Evolutionary conservation across 1,139 yeast species (phyloP).

Genomic region (Yamadazyma aaseri): DNA sequence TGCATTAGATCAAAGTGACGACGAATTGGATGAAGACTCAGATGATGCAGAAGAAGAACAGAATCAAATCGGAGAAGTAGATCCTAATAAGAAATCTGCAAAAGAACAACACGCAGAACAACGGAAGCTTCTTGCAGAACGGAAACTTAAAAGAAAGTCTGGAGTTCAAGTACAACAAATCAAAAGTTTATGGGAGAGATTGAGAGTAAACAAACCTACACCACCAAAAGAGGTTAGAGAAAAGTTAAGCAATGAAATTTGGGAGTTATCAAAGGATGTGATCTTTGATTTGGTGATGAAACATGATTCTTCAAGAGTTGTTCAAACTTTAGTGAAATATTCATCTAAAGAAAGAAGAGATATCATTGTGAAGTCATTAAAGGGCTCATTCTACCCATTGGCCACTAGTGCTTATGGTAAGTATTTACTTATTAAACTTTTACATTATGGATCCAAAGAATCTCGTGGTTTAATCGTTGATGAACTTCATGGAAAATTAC

Average conservation of each 20-base stretch:
- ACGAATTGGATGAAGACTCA: slow-evolving; percentile 18
- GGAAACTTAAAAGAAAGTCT: slow-evolving; percentile 83
- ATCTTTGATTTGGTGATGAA: slow-evolving; percentile 84
- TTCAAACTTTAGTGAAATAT: slow-evolving; percentile 88
- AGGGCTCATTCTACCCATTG: slow-evolving; percentile 74
- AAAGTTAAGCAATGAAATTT: slow-evolving; percentile 77
- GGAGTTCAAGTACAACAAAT: slow-evolving; percentile 85
- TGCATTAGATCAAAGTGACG: slow-evolving; percentile 19
- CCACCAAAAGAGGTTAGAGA: slow-evolving; percentile 77
- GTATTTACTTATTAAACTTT: slow-evolving; percentile 79
- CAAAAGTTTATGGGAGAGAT: slow-evolving; percentile 86
- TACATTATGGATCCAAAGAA: slow-evolving; percentile 88
- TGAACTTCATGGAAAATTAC: slow-evolving; percentile 85
- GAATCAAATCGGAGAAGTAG: slow-evolving; percentile 19
- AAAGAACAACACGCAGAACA: slow-evolving; percentile 83
- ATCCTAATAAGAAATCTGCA: slow-evolving; percentile 51
- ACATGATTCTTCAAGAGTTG: slow-evolving; percentile 96
- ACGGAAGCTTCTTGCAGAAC: slow-evolving; percentile 71
- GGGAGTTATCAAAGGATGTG: slow-evolving; percentile 77
- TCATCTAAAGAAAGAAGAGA: slow-evolving; percentile 80
- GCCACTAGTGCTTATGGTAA: slow-evolving; percentile 95
- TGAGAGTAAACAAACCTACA: slow-evolving; percentile 83
- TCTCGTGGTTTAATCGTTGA: slow-evolving; percentile 72
- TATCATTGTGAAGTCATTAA: slow-evolving; percentile 63
- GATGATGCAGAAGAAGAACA: slow-evolving; percentile 17